Evolutionary conservation across 257 asterid species (phyloP), one percentile per base, ranked within the genome.

Genomic region (Fraxinus cuspidata): DNA sequence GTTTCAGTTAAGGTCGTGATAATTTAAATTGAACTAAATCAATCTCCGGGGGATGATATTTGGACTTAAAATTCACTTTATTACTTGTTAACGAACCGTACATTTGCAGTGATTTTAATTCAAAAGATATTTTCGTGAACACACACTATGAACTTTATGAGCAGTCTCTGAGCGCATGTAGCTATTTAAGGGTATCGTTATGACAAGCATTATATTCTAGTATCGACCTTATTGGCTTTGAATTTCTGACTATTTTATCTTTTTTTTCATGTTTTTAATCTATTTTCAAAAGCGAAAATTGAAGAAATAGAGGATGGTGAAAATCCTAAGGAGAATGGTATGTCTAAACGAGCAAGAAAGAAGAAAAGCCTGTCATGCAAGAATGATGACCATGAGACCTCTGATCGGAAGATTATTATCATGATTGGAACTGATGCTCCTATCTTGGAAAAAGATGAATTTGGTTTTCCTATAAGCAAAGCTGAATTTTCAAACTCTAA

Each of bases 231-330:
- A 49, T 49, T 49, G 7, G 16, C n/a, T 1, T 47, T 47, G 4
- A 44, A 12, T 44, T 10, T 44, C 19, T 44, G 53, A 44, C 53
- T 3, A 13, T 47, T 47, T 47, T 47, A 13, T 47, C 2, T 40
- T 40, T 40, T 40, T 51, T 51, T 51, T 7, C 60, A 0, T 16
- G 38, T 42, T 73, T 73, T 34, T 71, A 51, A 18, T 63, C 73
- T 71, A 69, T 77, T 16, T 51, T 65, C n/a, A 81, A 31, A 76
- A 92, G 98, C 90, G 83, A 95, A 31, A 91, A 93, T 91, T 83
- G 94, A 91, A 85, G 99, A 95, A 85, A 95, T 91, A 66, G 85
- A 87, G 73, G 98, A 91, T 75, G 96, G 89, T 0, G 94, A 83
- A 75, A 88, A 88, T 68, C 87, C 89, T 56, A 32, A 79, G 67